Conservation (phyloP, 2,329 filamentous ascomycete genomes). For the Colletotrichum phormii region DNA sequence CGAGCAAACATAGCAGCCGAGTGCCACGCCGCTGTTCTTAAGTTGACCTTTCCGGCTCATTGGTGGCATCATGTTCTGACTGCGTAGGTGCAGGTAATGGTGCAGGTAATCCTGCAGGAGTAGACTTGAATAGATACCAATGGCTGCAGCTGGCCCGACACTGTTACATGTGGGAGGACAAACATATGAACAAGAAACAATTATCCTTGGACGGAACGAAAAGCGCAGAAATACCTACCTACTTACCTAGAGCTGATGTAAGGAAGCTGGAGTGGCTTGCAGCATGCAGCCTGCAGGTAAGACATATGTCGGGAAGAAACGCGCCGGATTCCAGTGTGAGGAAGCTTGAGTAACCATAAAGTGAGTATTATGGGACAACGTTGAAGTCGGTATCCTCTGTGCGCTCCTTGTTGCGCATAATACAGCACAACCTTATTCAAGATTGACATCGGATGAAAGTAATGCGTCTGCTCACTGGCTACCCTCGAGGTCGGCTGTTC, state of each 20-base stretch:
- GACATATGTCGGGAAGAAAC: not conserved
- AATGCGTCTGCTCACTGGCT: not conserved
- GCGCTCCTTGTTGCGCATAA: not conserved
- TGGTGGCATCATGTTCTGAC: not conserved
- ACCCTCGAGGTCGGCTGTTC: not conserved
- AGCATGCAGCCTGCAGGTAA: slow-evolving; percentile 8
- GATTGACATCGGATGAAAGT: not conserved
- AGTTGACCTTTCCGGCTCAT: not conserved
- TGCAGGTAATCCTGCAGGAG: not conserved
- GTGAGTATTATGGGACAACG: not conserved
- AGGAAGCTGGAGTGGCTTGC: not conserved
- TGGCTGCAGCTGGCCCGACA: not conserved
- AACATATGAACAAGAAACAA: not conserved
- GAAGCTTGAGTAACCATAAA: not conserved
- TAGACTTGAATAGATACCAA: not conserved
- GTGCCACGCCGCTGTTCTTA: not conserved
- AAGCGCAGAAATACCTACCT: no score
- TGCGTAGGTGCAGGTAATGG: not conserved
- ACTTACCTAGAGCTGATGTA: not conserved
- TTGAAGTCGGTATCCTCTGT: not conserved
- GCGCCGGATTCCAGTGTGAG: not conserved
- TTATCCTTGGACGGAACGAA: not conserved
- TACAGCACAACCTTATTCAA: not conserved
- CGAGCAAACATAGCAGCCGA: not conserved
- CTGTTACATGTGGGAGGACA: slow-evolving; percentile 12